Percentiles rank a stretch among this genome's conserved stretches.
Evolutionary conservation across 352 stramenopile species (phyloP).

Genomic region (Nothophytophthora sp.): DNA sequence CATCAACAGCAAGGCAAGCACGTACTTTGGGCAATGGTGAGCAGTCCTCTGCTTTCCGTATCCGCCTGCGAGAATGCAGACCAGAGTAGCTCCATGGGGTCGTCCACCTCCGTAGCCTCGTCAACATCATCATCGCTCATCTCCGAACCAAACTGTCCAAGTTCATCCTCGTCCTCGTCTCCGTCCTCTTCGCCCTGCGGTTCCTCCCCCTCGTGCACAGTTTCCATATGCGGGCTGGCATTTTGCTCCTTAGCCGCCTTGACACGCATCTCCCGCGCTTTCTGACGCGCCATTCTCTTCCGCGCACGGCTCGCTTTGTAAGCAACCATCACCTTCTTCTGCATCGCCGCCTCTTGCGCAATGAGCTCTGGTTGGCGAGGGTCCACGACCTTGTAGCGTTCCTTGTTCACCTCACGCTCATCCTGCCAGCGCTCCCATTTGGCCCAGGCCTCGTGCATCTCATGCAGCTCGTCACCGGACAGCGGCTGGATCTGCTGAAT

Average conservation of each 20-base stretch:
- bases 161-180: constrained; percentile 44
- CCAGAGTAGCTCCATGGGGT: constrained; percentile 67
- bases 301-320: constrained; percentile 63
- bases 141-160: constrained; percentile 50
- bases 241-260: constrained; percentile 19
- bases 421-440: constrained; percentile 55
- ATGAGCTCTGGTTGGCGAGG: constrained; percentile 50
- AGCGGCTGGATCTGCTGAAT: constrained; percentile 53
- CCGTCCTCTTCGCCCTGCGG: constrained; percentile 22
- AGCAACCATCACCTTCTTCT: constrained; percentile 69
- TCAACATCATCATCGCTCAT: constrained; percentile 46
- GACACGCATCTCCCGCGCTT: constrained; percentile 45
- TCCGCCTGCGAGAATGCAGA: constrained; percentile 62
- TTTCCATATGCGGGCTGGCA: constrained; percentile 51
- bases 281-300: constrained; percentile 65
- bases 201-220: constrained; percentile 58
- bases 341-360: constrained; percentile 48
- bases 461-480: constrained; percentile 20
- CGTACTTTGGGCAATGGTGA: constrained; percentile 60
- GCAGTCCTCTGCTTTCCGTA: constrained; percentile 25
- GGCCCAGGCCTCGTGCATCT: constrained; percentile 39
- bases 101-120: constrained; percentile 50
- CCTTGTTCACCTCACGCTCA: constrained; percentile 56
- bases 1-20: background rate
- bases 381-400: constrained; percentile 68